A percentile compares a stretch with the other conserved stretches of the same genome.
Evolutionary conservation across 2,329 filamentous ascomycete genomes (phyloP).

Genomic region (Myriosclerotinia duriaeana): DNA sequence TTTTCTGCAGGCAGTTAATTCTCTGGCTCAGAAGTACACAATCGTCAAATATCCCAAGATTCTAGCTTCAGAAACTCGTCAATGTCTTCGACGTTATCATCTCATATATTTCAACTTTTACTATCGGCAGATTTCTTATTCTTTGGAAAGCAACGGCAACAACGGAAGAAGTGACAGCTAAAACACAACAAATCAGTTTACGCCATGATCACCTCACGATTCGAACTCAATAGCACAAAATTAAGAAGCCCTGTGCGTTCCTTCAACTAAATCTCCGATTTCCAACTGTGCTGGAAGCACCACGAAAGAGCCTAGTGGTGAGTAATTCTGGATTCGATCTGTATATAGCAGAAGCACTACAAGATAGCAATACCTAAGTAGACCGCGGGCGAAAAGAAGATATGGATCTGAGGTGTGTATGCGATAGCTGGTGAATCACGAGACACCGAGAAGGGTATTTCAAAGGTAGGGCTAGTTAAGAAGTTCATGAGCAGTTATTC

Average conservation of each 20-base stretch:
- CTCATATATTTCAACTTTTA: neutral
- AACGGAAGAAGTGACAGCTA: neutral
- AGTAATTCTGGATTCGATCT: no score
- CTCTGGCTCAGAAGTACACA: no score
- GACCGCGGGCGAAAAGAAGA: neutral
- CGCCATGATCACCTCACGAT: neutral
- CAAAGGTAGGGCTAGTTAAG: neutral
- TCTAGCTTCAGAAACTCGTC: no score
- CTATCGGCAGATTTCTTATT: neutral
- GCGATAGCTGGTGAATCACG: neutral
- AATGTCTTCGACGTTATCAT: no score
- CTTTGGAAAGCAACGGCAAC: no score
- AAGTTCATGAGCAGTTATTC: neutral
- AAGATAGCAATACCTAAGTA: neutral
- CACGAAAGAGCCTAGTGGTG: no score
- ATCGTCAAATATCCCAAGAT: no score
- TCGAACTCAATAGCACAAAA: neutral
- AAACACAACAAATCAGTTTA: neutral
- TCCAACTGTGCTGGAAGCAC: no score
- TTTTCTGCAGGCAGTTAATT: no score
- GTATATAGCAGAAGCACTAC: no score
- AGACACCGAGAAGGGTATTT: neutral
- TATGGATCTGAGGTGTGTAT: no score
- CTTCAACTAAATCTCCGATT: neutral
- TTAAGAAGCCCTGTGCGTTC: neutral